phyloP scores from a whole-genome alignment of 2,329 filamentous ascomycete species.

The Colletotrichum musicola region DNA sequence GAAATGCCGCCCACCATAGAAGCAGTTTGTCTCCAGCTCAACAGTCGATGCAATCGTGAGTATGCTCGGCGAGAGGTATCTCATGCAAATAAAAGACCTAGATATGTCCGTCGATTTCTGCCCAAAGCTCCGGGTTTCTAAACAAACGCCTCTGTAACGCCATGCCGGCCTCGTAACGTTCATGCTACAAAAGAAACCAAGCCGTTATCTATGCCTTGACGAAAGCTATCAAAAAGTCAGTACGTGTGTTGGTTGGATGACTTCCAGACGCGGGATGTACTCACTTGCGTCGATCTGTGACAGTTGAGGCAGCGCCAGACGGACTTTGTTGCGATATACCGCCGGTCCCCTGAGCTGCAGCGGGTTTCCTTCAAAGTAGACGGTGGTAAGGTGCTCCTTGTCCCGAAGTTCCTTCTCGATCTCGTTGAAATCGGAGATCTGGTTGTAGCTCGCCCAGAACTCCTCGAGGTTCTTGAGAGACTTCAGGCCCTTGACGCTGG shows the following conservation, averaged over 20 bases:
- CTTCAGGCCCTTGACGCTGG: slow-evolving; percentile 78
- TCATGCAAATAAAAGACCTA: slow-evolving; percentile 14
- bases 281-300: slow-evolving; percentile 97
- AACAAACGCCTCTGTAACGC: slow-evolving; percentile 35
- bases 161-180: slow-evolving; percentile 30
- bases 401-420: slow-evolving; percentile 82
- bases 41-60: neutral
- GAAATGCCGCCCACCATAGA: slow-evolving; percentile 16
- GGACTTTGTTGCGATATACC: slow-evolving; percentile 93
- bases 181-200: slow-evolving; percentile 18
- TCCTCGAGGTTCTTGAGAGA: slow-evolving; percentile 82
- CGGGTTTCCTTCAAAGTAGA: slow-evolving; percentile 97
- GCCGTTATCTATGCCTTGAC: slow-evolving; percentile 39
- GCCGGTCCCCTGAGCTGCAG: slow-evolving; percentile 84
- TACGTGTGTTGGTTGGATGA: neutral
- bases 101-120: slow-evolving; percentile 13
- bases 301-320: slow-evolving; percentile 86
- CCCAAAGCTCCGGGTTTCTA: slow-evolving; percentile 7
- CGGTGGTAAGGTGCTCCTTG: slow-evolving; percentile 85
- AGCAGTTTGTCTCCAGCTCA: slow-evolving; percentile 20
- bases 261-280: slow-evolving; percentile 55
- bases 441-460: slow-evolving; percentile 94
- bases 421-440: slow-evolving; percentile 83
- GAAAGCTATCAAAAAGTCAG: slow-evolving; percentile 37
- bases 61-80: slow-evolving; percentile 22